Evolutionary conservation across 257 asterid genomes (phyloP).

Genomic region (Ophiorrhiza pumila): DNA sequence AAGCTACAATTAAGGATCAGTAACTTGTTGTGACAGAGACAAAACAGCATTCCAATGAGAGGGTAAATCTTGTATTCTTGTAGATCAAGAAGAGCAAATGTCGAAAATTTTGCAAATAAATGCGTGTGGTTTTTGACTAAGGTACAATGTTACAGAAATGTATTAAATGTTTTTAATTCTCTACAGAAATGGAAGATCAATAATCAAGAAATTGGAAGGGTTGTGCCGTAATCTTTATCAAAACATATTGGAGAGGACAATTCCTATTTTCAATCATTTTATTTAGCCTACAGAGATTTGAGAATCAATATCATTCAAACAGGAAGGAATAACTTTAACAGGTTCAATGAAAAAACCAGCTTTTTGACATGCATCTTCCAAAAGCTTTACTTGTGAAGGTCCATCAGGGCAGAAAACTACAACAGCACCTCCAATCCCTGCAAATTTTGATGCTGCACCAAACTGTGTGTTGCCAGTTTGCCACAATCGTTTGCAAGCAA

Average conservation of each 20-base stretch:
- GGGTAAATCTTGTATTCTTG: too few relatives aligned
- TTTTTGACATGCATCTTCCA: constrained; percentile 63
- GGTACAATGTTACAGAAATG: too few relatives aligned
- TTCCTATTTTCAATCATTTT: background rate
- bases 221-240: background rate
- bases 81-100: too few relatives aligned
- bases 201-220: background rate
- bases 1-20: too few relatives aligned
- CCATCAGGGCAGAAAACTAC: constrained; percentile 80
- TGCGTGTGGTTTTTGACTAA: too few relatives aligned
- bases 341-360: constrained; percentile 64
- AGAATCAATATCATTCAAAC: constrained; percentile 44
- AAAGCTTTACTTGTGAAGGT: constrained; percentile 52
- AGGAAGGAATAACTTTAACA: constrained; percentile 51
- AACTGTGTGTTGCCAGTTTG: background rate
- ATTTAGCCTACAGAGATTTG: constrained; percentile 35
- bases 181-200: too few relatives aligned
- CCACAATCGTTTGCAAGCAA: too few relatives aligned
- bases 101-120: too few relatives aligned
- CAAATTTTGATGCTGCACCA: constrained; percentile 89
- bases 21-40: too few relatives aligned
- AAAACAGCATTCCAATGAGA: too few relatives aligned
- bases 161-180: too few relatives aligned
- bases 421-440: constrained; percentile 90
- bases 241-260: background rate